Evolutionary conservation across 805 yeast species (phyloP).

Genomic region (Torulaspora delbrueckii): DNA sequence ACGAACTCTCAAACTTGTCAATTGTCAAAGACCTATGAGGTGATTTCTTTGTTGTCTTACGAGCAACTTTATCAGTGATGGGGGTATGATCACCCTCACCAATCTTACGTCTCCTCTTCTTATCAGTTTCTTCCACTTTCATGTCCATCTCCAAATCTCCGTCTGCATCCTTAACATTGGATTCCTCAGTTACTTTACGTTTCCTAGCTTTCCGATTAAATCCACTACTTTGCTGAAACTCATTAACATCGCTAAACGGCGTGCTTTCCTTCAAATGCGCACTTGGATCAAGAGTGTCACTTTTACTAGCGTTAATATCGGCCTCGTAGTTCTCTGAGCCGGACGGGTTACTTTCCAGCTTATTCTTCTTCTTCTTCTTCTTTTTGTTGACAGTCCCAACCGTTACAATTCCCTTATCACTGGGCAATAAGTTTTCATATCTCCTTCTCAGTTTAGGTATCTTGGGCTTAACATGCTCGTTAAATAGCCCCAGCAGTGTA

Average conservation of each 20-base stretch:
- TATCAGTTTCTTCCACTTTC: conserved; percentile 1
- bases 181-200: conserved; percentile 9
- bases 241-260: conserved; percentile 15
- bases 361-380: conserved; percentile 9
- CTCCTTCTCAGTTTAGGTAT: conserved; percentile 40
- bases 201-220: conserved; percentile 2
- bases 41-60: conserved; percentile 23
- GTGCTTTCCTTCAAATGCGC: neutral
- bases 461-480: conserved; percentile 47
- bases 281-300: neutral
- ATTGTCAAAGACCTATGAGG: conserved; percentile 22
- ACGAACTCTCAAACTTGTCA: conserved; percentile 24
- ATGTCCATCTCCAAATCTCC: conserved; percentile 7
- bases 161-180: conserved; percentile 6
- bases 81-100: conserved; percentile 20
- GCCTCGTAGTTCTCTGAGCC: conserved; percentile 8
- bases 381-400: conserved; percentile 24
- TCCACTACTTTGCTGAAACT: conserved; percentile 9
- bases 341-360: conserved; percentile 13
- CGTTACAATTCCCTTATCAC: conserved; percentile 39
- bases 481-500: conserved; percentile 56
- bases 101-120: conserved; percentile 14
- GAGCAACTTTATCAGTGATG: conserved; percentile 24
- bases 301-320: conserved; percentile 7
- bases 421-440: conserved; percentile 32